phyloP scores from a whole-genome alignment of 140 eudicot species.

The Erigeron philadelphicus region DNA sequence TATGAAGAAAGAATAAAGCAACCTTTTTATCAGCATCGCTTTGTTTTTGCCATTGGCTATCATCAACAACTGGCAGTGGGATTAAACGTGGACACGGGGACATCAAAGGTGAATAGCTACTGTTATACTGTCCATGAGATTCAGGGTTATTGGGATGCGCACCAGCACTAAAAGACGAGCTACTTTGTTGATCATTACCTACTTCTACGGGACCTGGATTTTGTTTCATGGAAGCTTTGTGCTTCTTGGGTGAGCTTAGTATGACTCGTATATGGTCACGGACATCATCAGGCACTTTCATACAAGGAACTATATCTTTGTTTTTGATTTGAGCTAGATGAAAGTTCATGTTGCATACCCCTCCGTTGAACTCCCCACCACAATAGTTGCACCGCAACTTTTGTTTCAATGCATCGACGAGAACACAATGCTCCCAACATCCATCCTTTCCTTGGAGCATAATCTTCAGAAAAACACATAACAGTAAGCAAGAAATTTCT shows the following conservation, averaged over 20 bases:
- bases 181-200: slow-evolving; percentile 31
- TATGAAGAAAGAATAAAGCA: slow-evolving; percentile 39
- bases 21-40: slow-evolving; percentile 41
- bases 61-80: slow-evolving; percentile 20
- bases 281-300: slow-evolving; percentile 39
- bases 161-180: slow-evolving; percentile 37
- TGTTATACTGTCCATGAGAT: slow-evolving; percentile 34
- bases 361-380: slow-evolving; percentile 43
- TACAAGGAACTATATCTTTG: slow-evolving; percentile 45
- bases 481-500: neutral
- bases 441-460: slow-evolving; percentile 49
- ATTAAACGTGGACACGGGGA: slow-evolving; percentile 19
- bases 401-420: slow-evolving; percentile 41
- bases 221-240: slow-evolving; percentile 32
- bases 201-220: slow-evolving; percentile 22
- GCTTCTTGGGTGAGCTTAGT: slow-evolving; percentile 37
- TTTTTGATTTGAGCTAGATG: slow-evolving; percentile 46
- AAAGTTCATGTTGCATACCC: slow-evolving; percentile 44
- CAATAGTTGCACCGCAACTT: slow-evolving; percentile 47
- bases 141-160: slow-evolving; percentile 24
- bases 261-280: slow-evolving; percentile 34
- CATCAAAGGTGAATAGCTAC: slow-evolving; percentile 15
- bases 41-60: slow-evolving; percentile 31
- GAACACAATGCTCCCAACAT: slow-evolving; percentile 50
- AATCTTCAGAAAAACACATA: slow-evolving; percentile 6